These are phyloP conservation scores for Salvia miltiorrhiza DNA, from an alignment of 257 asterid genomes.

Conservation along the genomic window DNA sequence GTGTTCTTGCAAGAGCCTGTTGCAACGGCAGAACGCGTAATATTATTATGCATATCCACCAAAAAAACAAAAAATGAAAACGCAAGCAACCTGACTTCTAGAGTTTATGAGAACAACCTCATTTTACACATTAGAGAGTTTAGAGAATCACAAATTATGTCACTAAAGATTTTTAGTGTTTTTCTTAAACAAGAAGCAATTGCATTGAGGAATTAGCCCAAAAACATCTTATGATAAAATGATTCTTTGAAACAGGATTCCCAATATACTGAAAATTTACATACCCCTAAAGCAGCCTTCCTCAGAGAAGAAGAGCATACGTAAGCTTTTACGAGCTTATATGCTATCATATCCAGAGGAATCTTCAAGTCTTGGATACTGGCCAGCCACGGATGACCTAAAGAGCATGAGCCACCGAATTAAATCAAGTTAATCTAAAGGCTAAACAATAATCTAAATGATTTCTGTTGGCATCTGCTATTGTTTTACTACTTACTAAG, in stretches of 20 bases:
- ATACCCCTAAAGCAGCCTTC: constrained; percentile 83
- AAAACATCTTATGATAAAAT: not conserved
- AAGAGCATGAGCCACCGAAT: constrained; percentile 1
- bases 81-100: not conserved
- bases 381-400: constrained; percentile 96
- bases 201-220: not conserved
- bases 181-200: too few relatives aligned
- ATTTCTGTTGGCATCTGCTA: not conserved
- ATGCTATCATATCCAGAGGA: constrained; percentile 79
- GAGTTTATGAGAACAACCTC: not conserved
- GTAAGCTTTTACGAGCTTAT: constrained; percentile 82
- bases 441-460: too few relatives aligned
- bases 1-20: constrained; percentile 84
- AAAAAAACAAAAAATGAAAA: not conserved
- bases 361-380: constrained; percentile 65
- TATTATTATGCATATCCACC: too few relatives aligned
- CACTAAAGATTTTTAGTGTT: too few relatives aligned
- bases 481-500: constrained; percentile 48
- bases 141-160: too few relatives aligned
- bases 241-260: not conserved
- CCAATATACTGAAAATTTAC: constrained; percentile 13
- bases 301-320: constrained; percentile 76
- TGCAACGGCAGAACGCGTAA: not conserved
- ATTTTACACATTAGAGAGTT: not conserved
- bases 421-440: not conserved